phyloP scores from a whole-genome alignment of 345 rosid genomes.

The Syzygium jambos region DNA sequence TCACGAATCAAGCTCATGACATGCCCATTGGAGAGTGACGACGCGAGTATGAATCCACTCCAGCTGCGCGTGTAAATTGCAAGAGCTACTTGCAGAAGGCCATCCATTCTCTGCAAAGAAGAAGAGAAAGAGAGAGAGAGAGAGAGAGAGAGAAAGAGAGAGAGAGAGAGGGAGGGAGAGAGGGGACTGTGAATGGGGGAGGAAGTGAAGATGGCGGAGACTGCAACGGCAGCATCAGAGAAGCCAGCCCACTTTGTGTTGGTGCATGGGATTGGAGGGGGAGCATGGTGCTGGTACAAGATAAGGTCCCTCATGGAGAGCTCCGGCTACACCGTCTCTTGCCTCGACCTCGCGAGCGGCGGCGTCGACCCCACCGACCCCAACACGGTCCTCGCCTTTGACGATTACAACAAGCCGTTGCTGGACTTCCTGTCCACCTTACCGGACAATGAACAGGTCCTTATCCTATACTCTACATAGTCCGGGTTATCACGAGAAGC shows the following conservation, averaged over 20 bases:
- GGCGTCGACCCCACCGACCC: slow-evolving; percentile 53
- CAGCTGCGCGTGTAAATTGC: background rate
- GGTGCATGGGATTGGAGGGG: slow-evolving; percentile 71
- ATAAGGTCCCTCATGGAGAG: slow-evolving; percentile 64
- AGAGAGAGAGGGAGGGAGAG: background rate
- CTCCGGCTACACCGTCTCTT: slow-evolving; percentile 65
- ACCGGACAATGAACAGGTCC: slow-evolving; percentile 55
- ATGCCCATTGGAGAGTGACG: background rate
- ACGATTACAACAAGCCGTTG: slow-evolving; percentile 75
- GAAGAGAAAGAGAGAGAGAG: background rate
- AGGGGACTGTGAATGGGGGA: slow-evolving; percentile 21
- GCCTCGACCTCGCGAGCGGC: slow-evolving; percentile 66
- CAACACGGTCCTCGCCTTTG: slow-evolving; percentile 39
- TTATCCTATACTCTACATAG: background rate
- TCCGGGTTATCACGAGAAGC: background rate
- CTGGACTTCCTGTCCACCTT: slow-evolving; percentile 47
- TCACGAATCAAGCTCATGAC: background rate
- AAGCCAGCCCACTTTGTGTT: slow-evolving; percentile 54
- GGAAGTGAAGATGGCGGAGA: slow-evolving; percentile 10
- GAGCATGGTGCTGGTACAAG: slow-evolving; percentile 98
- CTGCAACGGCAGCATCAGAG: background rate
- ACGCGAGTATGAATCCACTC: background rate
- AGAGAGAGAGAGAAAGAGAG: background rate
- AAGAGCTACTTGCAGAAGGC: background rate
- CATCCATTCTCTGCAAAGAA: background rate